A percentile compares a stretch with the other conserved stretches of the same genome.
phyloP scores from a whole-genome alignment of 345 rosid genomes.

The Turritis glabra region DNA sequence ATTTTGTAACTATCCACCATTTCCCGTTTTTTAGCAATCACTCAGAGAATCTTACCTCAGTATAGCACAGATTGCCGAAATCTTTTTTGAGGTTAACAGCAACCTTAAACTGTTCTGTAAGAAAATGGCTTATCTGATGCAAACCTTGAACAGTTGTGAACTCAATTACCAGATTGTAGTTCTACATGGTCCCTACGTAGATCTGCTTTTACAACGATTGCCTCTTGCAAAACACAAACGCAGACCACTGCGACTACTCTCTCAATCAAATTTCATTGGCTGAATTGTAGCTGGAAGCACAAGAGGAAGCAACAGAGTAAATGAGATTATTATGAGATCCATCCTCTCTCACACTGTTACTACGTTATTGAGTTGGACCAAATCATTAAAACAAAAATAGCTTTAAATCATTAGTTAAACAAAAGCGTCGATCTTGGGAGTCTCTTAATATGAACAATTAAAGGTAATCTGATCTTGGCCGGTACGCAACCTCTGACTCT shows the following conservation, averaged over 20 bases:
- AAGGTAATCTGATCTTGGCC: conserved; percentile 21
- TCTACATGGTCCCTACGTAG: background rate
- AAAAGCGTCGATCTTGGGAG: background rate
- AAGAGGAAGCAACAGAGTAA: background rate
- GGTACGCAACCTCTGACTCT: conserved; percentile 29
- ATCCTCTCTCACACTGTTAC: background rate
- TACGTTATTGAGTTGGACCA: background rate
- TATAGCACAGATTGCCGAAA: background rate
- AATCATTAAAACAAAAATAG: background rate
- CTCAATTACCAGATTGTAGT: background rate
- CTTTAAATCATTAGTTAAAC: background rate
- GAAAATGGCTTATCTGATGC: conserved; percentile 1
- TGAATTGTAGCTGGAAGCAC: background rate
- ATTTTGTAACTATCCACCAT: conserved; percentile 16
- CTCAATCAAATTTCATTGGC: background rate
- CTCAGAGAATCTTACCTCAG: background rate
- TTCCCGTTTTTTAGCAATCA: background rate
- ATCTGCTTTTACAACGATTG: no score
- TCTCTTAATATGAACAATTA: background rate
- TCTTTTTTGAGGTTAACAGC: background rate
- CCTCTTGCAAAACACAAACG: background rate
- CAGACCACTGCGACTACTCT: background rate
- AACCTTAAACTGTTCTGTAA: background rate
- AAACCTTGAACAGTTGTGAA: background rate
- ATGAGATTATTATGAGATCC: conserved; percentile 4